Base-by-base conservation (phyloP, 441 rosid species). In the Pelargonium cotyledonis region DNA sequence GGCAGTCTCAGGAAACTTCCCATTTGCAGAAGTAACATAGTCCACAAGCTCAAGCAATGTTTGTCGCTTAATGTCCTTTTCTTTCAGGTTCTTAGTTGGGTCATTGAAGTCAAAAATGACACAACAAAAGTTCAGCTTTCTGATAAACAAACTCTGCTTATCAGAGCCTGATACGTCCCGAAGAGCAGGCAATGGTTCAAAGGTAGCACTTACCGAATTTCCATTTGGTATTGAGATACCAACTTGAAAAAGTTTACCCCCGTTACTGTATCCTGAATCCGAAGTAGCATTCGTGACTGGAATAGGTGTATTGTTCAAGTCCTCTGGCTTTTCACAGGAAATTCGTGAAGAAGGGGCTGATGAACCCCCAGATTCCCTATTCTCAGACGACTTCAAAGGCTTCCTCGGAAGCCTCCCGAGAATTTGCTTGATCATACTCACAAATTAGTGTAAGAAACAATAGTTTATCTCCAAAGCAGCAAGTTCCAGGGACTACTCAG, bases 351-450 rank as follows among this genome's bases (percentile, higher is more conserved):
- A 76, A 69, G 86, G 78, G 63, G 82, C 78, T 65, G 53, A 46
- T 46, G 53, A 46, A 46, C 79, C 84, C 68, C 83, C 85, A 14
- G 83, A 88, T 51, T 85, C 87, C 35, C 85, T 85, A 72, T 64
- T 73, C 57, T 86, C 89, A 41, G 78, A 68, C n/a, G 94, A 85
- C 72, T 87, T 89, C 6, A 89, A 83, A 23, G 88, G 86, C 83
- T 92, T 92, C 83, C 82, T 74, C 2, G 96, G 97, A 76, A 89
- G 89, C 90, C 85, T 89, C 80, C 87, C 89, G 40, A 92, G 82
- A 73, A 92, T 81, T 81, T 92, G 88, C 69, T 86, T 89, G 78
- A 91, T 83, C 97, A 88, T 91, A 73, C 74, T 78, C 81, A 9
- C n/a, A 14, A 46, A 46, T 46, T 14, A 46, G 53, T 46, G 47